These are phyloP conservation scores for Sordariomycetes sp. DNA, from an alignment of 2,329 filamentous ascomycete genomes.

Conservation along the genomic window DNA sequence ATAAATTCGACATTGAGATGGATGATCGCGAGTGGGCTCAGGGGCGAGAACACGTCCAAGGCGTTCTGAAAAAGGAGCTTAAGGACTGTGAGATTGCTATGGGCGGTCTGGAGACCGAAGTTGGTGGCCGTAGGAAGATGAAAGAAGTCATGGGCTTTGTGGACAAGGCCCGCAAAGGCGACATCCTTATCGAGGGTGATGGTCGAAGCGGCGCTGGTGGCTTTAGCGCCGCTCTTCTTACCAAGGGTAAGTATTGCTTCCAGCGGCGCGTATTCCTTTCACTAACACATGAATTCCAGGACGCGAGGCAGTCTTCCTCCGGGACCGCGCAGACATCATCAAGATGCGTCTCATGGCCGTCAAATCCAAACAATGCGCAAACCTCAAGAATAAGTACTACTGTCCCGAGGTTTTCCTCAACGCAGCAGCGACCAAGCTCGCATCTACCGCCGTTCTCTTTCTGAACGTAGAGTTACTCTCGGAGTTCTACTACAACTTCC, in stretches of 20 bases:
- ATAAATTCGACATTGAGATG: slow-evolving; percentile 95
- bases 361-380: slow-evolving; percentile 82
- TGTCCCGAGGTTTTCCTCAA: slow-evolving; percentile 98
- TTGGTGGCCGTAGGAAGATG: slow-evolving; percentile 77
- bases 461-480: slow-evolving; percentile 93
- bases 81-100: slow-evolving; percentile 73
- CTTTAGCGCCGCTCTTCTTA: slow-evolving; percentile 80
- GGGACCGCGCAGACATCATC: slow-evolving; percentile 81
- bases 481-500: slow-evolving; percentile 98
- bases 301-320: slow-evolving; percentile 87
- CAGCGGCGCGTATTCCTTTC: not conserved
- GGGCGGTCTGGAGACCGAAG: slow-evolving; percentile 62
- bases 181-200: slow-evolving; percentile 77
- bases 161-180: slow-evolving; percentile 79
- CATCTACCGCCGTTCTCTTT: slow-evolving; percentile 90
- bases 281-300: slow-evolving; percentile 48
- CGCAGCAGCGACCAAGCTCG: slow-evolving; percentile 89
- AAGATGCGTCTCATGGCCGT: slow-evolving; percentile 83
- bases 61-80: slow-evolving; percentile 79
- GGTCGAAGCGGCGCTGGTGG: slow-evolving; percentile 80
- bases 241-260: slow-evolving; percentile 52
- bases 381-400: slow-evolving; percentile 83
- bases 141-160: slow-evolving; percentile 87
- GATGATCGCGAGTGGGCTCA: slow-evolving; percentile 82
- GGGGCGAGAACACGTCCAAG: slow-evolving; percentile 73